A percentile compares a stretch with the other conserved stretches of the same genome.
Conservation (phyloP, 495 filamentous ascomycete species). For the Xylaria palmicola region DNA sequence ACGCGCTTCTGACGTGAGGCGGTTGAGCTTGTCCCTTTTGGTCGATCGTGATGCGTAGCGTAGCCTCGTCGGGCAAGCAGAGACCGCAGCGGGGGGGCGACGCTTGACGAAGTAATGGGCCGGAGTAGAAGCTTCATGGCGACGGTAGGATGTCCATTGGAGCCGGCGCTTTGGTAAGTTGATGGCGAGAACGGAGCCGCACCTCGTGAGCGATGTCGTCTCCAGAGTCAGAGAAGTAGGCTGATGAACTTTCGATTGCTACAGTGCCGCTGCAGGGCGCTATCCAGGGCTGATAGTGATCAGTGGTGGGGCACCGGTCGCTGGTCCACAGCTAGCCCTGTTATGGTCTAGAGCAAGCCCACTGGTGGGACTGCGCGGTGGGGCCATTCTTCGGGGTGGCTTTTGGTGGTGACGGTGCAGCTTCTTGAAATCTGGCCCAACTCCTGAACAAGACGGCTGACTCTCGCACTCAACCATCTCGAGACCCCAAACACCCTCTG, state of each 20-base stretch:
- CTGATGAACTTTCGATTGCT: neutral
- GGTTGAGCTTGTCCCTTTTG: conserved; percentile 10
- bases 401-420: conserved; percentile 10
- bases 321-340: neutral
- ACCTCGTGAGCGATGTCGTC: neutral
- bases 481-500: neutral
- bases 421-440: conserved; percentile 35
- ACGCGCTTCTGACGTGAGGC: conserved; percentile 42
- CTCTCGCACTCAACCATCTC: neutral
- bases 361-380: neutral
- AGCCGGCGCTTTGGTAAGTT: neutral
- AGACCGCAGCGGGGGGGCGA: conserved; percentile 20
- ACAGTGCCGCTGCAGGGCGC: no score
- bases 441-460: conserved; percentile 23
- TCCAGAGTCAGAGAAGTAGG: neutral
- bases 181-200: neutral
- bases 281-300: conserved; percentile 2
- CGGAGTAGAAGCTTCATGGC: conserved; percentile 33
- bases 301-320: neutral
- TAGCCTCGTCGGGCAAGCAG: conserved; percentile 26
- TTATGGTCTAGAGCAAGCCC: conserved; percentile 9
- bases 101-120: conserved; percentile 18
- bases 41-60: conserved; percentile 32
- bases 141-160: conserved; percentile 22
- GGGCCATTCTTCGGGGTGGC: conserved; percentile 21